Percentiles rank a stretch among this genome's conserved stretches.
phyloP scores from a whole-genome alignment of 1,139 yeast genomes.

The Yamadazyma kanchanaburiensis region DNA sequence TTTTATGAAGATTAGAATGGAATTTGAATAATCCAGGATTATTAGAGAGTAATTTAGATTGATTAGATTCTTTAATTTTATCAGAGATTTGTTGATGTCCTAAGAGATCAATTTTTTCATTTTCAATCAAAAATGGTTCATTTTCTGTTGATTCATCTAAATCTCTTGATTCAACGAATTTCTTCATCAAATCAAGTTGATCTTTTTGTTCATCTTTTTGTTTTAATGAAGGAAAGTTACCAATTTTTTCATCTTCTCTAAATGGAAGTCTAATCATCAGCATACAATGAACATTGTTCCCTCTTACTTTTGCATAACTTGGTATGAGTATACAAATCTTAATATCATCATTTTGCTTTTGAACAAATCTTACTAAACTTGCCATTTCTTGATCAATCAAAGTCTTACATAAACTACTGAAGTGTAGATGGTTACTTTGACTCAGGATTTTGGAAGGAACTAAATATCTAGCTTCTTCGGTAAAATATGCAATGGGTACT shows the following conservation, averaged over 20 bases:
- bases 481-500: slow-evolving; percentile 57
- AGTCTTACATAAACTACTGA: slow-evolving; percentile 55
- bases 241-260: slow-evolving; percentile 70
- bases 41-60: slow-evolving; percentile 18
- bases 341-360: slow-evolving; percentile 44
- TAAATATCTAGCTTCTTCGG: slow-evolving; percentile 58
- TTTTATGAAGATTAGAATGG: slow-evolving; percentile 22
- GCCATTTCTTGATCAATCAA: slow-evolving; percentile 46
- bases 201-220: slow-evolving; percentile 5
- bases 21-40: slow-evolving; percentile 32
- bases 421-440: slow-evolving; percentile 35
- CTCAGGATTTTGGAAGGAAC: slow-evolving; percentile 40
- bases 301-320: slow-evolving; percentile 18
- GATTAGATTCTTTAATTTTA: slow-evolving; percentile 1
- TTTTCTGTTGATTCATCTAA: slow-evolving; percentile 13
- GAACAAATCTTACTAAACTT: slow-evolving; percentile 64
- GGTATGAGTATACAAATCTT: slow-evolving; percentile 62
- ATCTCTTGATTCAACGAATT: slow-evolving; percentile 22
- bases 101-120: slow-evolving; percentile 11
- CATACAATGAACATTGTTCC: slow-evolving; percentile 25
- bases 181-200: slow-evolving; percentile 21
- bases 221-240: slow-evolving; percentile 53
- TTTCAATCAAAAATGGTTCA: slow-evolving; percentile 7
- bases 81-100: slow-evolving; percentile 8
- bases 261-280: slow-evolving; percentile 59